Conservation (phyloP, 495 filamentous ascomycete genomes). For the Mycothermus thermophilus region DNA sequence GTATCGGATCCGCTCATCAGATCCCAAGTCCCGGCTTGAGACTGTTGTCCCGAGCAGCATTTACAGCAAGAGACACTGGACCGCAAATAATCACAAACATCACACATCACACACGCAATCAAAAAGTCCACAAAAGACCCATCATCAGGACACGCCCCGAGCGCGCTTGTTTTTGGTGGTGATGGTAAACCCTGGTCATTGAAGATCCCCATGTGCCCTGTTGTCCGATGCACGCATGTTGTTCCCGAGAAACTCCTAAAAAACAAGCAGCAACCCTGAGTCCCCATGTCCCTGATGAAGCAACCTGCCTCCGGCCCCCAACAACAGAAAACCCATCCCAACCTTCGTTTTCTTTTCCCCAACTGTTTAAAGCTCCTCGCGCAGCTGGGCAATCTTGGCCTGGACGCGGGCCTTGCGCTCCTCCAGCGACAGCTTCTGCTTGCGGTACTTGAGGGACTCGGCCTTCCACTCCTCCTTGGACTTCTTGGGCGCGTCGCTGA, state of each 20-base stretch:
- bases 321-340: slow-evolving; percentile 16
- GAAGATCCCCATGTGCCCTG: slow-evolving; percentile 10
- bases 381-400: slow-evolving; percentile 73
- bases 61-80: too few species aligned
- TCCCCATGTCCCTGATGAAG: slow-evolving; percentile 13
- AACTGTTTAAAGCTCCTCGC: too few species aligned
- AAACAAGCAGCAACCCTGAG: slow-evolving; percentile 17
- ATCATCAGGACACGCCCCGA: too few species aligned
- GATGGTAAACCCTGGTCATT: slow-evolving; percentile 20
- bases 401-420: slow-evolving; percentile 69
- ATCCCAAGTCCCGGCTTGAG: too few species aligned
- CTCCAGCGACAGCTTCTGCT: slow-evolving; percentile 59
- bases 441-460: slow-evolving; percentile 80
- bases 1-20: too few species aligned
- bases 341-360: too few species aligned
- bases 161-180: too few species aligned
- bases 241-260: slow-evolving; percentile 13
- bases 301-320: slow-evolving; percentile 18
- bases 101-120: too few species aligned
- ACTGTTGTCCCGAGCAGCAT: too few species aligned
- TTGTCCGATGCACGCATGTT: slow-evolving; percentile 3
- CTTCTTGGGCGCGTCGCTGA: slow-evolving; percentile 70
- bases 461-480: slow-evolving; percentile 92
- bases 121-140: too few species aligned
- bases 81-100: too few species aligned